Percentiles rank a stretch among this genome's conserved stretches.
phyloP scores from a whole-genome alignment of 352 stramenopile genomes.

The Phytophthora cactorum region DNA sequence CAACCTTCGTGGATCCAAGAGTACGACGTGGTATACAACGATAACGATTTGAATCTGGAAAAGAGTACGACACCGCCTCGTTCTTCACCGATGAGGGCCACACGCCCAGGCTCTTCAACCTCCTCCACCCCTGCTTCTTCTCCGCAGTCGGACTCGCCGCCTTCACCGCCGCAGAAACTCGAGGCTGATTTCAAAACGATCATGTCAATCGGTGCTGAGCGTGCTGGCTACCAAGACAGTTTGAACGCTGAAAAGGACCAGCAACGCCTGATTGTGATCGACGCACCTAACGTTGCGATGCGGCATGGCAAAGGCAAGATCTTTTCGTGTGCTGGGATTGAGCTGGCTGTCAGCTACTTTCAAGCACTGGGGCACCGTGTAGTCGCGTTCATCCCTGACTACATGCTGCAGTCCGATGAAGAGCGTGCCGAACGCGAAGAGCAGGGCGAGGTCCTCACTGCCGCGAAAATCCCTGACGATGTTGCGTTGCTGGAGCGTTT shows the following conservation, averaged over 20 bases:
- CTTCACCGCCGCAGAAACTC: constrained; percentile 15
- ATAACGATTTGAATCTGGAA: constrained; percentile 10
- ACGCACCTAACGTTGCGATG: constrained; percentile 85
- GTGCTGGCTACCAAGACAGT: constrained; percentile 32
- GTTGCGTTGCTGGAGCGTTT: constrained; percentile 69
- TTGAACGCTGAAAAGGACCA: constrained; percentile 31
- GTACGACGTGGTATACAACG: constrained; percentile 18
- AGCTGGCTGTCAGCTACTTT: constrained; percentile 79
- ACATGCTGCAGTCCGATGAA: constrained; percentile 67
- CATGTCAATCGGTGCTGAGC: constrained; percentile 50
- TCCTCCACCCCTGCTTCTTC: constrained; percentile 6
- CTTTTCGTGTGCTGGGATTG: constrained; percentile 83
- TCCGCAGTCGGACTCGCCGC: constrained; percentile 1
- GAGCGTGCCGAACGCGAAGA: constrained; percentile 38
- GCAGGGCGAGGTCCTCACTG: constrained; percentile 33
- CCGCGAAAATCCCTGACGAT: constrained; percentile 77
- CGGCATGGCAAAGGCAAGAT: constrained; percentile 69
- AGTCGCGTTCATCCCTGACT: constrained; percentile 86
- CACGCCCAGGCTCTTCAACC: background rate
- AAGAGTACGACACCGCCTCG: background rate
- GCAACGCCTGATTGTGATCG: constrained; percentile 63
- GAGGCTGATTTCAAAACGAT: constrained; percentile 45
- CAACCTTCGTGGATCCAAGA: constrained; percentile 18
- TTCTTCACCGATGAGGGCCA: background rate
- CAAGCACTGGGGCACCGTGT: constrained; percentile 71